Percentiles rank a stretch among this genome's conserved stretches.
phyloP scores from a whole-genome alignment of 163 green algal species.

The Scenedesmus sp. region DNA sequence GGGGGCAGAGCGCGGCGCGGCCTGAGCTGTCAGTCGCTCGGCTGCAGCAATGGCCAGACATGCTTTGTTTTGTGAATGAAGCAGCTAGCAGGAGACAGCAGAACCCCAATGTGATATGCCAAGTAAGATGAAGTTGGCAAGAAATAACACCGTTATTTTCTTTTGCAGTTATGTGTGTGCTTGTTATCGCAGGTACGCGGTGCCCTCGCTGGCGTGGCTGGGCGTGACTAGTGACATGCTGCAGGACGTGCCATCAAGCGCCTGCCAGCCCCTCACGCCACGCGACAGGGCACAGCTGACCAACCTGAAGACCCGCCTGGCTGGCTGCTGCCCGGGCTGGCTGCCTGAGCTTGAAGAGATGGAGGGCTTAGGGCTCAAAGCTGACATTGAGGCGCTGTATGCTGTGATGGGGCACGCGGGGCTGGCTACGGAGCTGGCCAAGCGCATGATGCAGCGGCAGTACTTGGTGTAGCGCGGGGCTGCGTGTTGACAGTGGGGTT shows the following conservation, averaged over 20 bases:
- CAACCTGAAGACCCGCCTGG: slow-evolving; percentile 50
- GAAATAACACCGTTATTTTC: not conserved
- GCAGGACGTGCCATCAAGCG: slow-evolving; percentile 21
- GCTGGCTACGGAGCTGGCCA: not conserved
- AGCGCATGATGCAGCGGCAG: slow-evolving; percentile 22
- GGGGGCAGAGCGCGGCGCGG: too few relatives aligned
- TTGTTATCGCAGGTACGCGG: slow-evolving; percentile 56
- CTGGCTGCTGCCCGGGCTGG: slow-evolving; percentile 57
- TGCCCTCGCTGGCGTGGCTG: slow-evolving; percentile 75
- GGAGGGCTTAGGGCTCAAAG: slow-evolving; percentile 62
- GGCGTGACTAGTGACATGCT: slow-evolving; percentile 66
- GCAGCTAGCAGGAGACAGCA: too few relatives aligned
- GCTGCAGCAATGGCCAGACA: too few relatives aligned
- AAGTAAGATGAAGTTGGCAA: too few relatives aligned
- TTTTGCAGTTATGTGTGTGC: not conserved
- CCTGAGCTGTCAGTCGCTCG: too few relatives aligned
- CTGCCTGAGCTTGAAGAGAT: slow-evolving; percentile 75
- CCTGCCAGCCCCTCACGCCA: slow-evolving; percentile 60
- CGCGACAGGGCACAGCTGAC: slow-evolving; percentile 62
- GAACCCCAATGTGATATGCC: too few relatives aligned
- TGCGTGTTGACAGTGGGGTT: not conserved
- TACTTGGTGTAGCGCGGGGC: slow-evolving; percentile 26
- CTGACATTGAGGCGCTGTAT: slow-evolving; percentile 78
- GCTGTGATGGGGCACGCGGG: slow-evolving; percentile 39
- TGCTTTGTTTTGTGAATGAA: too few relatives aligned